Conservation (phyloP, 495 filamentous ascomycete genomes). For the Aspergillus sclerotioniger region DNA sequence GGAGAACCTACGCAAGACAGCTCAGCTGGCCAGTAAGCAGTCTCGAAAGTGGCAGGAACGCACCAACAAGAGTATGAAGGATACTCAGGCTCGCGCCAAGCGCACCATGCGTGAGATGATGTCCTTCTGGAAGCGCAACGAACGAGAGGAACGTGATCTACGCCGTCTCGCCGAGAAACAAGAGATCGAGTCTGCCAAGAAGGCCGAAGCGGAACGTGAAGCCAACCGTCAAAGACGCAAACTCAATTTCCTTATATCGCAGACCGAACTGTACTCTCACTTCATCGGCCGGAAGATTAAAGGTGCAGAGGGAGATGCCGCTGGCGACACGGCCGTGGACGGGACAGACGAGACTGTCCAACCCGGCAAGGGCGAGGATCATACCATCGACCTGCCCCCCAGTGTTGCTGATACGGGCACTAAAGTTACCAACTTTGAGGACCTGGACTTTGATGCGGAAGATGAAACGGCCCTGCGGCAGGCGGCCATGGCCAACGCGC, state of each 20-base stretch:
- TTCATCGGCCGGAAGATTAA: slow-evolving; percentile 99
- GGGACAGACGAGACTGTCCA: slow-evolving; percentile 47
- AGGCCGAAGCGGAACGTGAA: slow-evolving; percentile 94
- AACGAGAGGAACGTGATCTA: slow-evolving; percentile 92
- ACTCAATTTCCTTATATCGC: slow-evolving; percentile 98
- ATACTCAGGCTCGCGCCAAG: slow-evolving; percentile 95
- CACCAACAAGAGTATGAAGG: slow-evolving; percentile 97
- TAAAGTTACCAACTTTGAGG: slow-evolving; percentile 89
- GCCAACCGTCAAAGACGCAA: slow-evolving; percentile 96
- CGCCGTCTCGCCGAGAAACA: slow-evolving; percentile 92
- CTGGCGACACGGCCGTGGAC: slow-evolving; percentile 71
- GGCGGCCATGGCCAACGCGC: slow-evolving; percentile 92
- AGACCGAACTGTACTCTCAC: slow-evolving; percentile 98
- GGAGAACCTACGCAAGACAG: slow-evolving; percentile 95
- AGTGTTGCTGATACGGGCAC: slow-evolving; percentile 53
- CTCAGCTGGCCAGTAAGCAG: slow-evolving; percentile 94
- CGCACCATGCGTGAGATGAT: slow-evolving; percentile 99
- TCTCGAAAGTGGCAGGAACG: slow-evolving; percentile 94
- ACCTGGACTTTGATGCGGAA: slow-evolving; percentile 92
- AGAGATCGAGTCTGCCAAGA: slow-evolving; percentile 94
- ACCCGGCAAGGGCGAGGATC: slow-evolving; percentile 43
- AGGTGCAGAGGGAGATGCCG: slow-evolving; percentile 88
- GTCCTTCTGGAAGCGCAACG: slow-evolving; percentile 99
- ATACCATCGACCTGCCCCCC: slow-evolving; percentile 56
- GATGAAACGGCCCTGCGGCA: slow-evolving; percentile 79